Evolutionary conservation across 495 filamentous ascomycete genomes (phyloP), one percentile per base, ranked within the genome.

Genomic region (Neurospora terricola): DNA sequence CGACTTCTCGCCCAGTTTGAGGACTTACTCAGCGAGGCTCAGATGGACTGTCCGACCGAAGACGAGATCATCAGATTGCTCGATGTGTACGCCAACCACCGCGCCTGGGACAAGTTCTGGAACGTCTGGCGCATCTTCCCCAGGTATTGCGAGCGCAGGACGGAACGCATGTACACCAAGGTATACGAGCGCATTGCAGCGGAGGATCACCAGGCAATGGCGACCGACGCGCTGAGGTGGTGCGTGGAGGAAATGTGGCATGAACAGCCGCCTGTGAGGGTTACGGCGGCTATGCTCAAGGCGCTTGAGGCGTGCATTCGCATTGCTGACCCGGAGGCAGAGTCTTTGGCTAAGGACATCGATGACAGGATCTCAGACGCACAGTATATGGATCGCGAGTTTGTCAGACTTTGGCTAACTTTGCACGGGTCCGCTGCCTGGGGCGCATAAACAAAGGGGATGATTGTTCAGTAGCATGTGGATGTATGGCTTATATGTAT

Each of bases 31-130:
- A 68, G 71, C 7, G 73, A 77, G 18, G 71, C 54, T 43, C 72
- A 84, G 38, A 70, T 87, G 18, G 79, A 83, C n/a, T 87, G 86
- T 71, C 83, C 87, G 37, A 78, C 84, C 9, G 82, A 84, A 14
- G 76, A 86, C 14, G 80, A 84, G 2, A 81, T 87, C 30, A 77
- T 84, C 37, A 81, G 83, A 42, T 84, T 91, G 10, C 78, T 90
- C 72, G 75, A 80, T 1, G 73, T 83, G 39, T 84, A 83, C 76
- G 80, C 78, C 27, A 76, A 71, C 77, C 73, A 75, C 38, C 76
- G 80, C 3, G 77, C 88, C 70, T 91, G 88, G 84, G 77, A 83
- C 14, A 79, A 79, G 5, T 89, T 93, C 74, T 91, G 88, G 90
- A 83, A 86, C 11, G 75, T 85, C 42, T 94, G 90, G 89, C 84